Evolutionary conservation across 345 rosid genomes (phyloP), one percentile per base, ranked within the genome.

Genomic region (Eucalyptus paniculata): DNA sequence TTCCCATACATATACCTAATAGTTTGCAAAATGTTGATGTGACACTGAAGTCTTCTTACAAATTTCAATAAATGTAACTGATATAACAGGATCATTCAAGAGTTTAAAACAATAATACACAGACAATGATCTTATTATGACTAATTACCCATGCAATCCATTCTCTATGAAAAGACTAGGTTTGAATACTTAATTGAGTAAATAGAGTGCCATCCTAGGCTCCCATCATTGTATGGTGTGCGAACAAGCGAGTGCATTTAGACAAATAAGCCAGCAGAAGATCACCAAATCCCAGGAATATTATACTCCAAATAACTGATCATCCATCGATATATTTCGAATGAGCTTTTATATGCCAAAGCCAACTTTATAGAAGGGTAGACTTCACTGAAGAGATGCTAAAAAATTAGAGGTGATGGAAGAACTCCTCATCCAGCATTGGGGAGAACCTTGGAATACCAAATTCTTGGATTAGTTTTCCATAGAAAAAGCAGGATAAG

Each of bases 1-100:
- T 95, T 97, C 91, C 99, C 99, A 88, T 96, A 96, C 47, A 95
- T 92, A 88, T 92, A 96, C 99, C 99, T 97, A 90, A 88, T 60
- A 88, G 53, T 62, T 69, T 50, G 54, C 77, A 65, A 53, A 81
- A 88, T 89, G 89, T 87, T 42, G 86, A 32, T 34, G 53, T 30
- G 45, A 67, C 30, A 32, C 37, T 53, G 8, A 6, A 62, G 58
- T 40, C 89, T 69, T 50, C 49, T 37, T 32, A 32, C 28, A 50
- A 47, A 42, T 69, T 26, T n/a, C 85, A 65, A 51, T 17, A 34
- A 37, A 72, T 19, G 2, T 42, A 72, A 37, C 45, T 34, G 45
- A 37, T 37, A 77, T 40, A 77, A 77, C 47, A 77, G 26, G 47
- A 21, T 44, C 47, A 37, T 40, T 40, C 85, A 77, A 11, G 85